Evolutionary conservation across 352 stramenopile species (phyloP).

Genomic region (Pythium scleroteichum): DNA sequence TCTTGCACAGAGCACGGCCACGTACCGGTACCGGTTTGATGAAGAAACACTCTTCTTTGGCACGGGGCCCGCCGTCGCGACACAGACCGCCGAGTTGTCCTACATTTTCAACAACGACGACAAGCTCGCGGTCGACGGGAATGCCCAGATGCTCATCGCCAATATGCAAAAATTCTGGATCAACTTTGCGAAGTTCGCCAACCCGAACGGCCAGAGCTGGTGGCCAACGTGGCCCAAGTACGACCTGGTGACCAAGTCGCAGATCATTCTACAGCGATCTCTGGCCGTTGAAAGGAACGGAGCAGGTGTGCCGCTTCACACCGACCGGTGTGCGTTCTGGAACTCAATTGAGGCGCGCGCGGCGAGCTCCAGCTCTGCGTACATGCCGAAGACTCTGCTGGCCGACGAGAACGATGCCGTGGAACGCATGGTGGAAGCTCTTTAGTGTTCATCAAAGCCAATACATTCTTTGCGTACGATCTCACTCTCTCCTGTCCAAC

Average conservation of each 20-base stretch:
- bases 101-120: conserved; percentile 8
- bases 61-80: neutral
- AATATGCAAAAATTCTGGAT: conserved; percentile 20
- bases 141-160: neutral
- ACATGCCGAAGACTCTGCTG: neutral
- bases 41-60: neutral
- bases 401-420: too few relatives aligned
- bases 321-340: conserved; percentile 20
- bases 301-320: conserved; percentile 9
- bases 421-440: too few relatives aligned
- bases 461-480: too few relatives aligned
- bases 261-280: conserved; percentile 18
- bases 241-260: neutral
- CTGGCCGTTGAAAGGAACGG: conserved; percentile 12
- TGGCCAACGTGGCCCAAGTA: conserved; percentile 4
- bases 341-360: conserved; percentile 9
- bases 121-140: neutral
- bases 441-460: too few relatives aligned
- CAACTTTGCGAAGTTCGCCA: conserved; percentile 11
- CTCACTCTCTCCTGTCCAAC: too few relatives aligned
- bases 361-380: neutral
- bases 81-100: conserved; percentile 7
- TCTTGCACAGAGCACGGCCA: neutral
- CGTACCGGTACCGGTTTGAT: conserved; percentile 19
- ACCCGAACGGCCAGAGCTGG: conserved; percentile 2